Base-by-base conservation (phyloP, 805 yeast species). In the Metschnikowia peoriensis region DNA sequence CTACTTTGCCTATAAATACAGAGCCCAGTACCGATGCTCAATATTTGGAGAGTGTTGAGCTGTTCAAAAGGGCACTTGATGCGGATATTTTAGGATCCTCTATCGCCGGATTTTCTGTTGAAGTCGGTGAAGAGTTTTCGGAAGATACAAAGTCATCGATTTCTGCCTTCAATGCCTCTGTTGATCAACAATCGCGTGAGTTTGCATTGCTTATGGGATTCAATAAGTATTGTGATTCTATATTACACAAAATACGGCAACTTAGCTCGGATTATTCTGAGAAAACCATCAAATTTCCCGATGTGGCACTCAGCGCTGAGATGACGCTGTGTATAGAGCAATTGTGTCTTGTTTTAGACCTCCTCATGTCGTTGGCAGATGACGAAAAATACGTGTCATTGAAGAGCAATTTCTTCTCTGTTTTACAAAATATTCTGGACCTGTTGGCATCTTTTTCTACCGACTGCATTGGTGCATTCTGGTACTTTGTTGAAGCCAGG, bases 401-500 rank as follows among this genome's bases (percentile, higher is more conserved):
- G 27, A 71, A 69, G 48, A 58, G 51, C 28, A 50, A 59, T 7
- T 72, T 66, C 47, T 73, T 66, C 51, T 60, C 58, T 22, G 43
- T 65, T 37, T 51, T 69, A 15, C 62, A 66, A 8, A 61, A 54
- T 28, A 51, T 67, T 7, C 62, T 63, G 62, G 62, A 64, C 7
- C 50, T 61, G 27, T 55, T 69, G 28, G 59, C 62, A 34, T 58
- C 60, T 28, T 48, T 64, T 3, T 61, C 70, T 7, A 58, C 67
- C 1, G 43, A 6, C 4, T 17, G 32, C 16, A 27, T 66, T 10
- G 65, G 64, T 4, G 44, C 44, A 22, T 74, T 75, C 55, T 75
- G 79, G 78, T 45, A 55, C 41, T 74, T 66, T 50, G 48, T 75
- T 51, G 79, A 75, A 50, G 47, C 73, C 7, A 60, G 78, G 40